Percentiles rank a stretch among this genome's conserved stretches.
Conservation (phyloP, 768 basidiomycete species). For the Omphalotus guepiniiformis region DNA sequence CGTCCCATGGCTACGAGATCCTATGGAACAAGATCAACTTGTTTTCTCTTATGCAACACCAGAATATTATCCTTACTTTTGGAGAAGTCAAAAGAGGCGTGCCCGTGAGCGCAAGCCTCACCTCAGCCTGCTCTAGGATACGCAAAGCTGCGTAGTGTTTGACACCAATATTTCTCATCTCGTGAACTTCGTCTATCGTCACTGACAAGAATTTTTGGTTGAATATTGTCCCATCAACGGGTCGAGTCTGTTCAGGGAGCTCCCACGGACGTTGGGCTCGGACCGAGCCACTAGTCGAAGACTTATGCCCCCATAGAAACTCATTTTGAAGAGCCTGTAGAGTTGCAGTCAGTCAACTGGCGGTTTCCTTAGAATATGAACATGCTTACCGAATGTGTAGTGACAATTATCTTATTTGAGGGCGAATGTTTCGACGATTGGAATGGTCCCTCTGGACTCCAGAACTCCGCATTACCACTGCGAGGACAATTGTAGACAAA, state of each 20-base stretch:
- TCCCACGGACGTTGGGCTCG: slow-evolving; percentile 16
- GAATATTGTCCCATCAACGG: slow-evolving; percentile 13
- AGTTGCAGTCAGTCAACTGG: not conserved
- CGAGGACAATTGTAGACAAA: slow-evolving; percentile 4
- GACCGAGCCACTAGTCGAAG: not conserved
- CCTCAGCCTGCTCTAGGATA: slow-evolving; percentile 7
- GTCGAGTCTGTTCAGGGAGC: not conserved
- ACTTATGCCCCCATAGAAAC: not conserved
- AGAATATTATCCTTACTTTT: slow-evolving; percentile 15
- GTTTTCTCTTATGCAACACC: not conserved
- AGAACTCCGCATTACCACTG: not conserved
- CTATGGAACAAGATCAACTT: not conserved
- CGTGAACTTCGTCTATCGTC: slow-evolving; percentile 21
- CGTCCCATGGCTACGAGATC: not conserved
- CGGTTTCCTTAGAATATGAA: not conserved
- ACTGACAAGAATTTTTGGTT: slow-evolving; percentile 14
- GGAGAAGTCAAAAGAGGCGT: slow-evolving; percentile 23
- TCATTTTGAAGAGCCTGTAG: slow-evolving; percentile 17
- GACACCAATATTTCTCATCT: slow-evolving; percentile 15
- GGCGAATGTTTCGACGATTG: slow-evolving; percentile 5
- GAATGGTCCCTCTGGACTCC: slow-evolving; percentile 6
- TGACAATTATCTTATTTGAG: slow-evolving; percentile 7
- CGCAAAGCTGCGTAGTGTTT: slow-evolving; percentile 13
- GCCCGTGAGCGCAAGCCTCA: slow-evolving; percentile 17
- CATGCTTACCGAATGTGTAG: slow-evolving; percentile 10